A percentile compares a stretch with the other conserved stretches of the same genome.
phyloP scores from a whole-genome alignment of 371 early-diverging fungal genomes.

The Syncephalis fuscata region DNA sequence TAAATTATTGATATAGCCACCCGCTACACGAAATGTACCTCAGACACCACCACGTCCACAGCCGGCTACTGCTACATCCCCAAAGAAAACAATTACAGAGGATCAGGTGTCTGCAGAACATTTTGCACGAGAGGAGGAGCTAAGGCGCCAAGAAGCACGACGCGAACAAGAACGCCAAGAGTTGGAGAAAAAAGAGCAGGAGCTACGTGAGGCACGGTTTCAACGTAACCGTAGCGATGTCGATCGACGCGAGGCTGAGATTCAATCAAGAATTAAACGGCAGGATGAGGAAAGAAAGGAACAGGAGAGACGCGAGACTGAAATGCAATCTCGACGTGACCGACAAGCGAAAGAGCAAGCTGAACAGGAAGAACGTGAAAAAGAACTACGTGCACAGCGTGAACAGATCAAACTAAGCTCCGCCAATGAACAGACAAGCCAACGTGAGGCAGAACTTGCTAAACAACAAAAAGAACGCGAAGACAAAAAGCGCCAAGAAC shows the following conservation, averaged over 20 bases:
- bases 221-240: conserved; percentile 7
- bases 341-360: conserved; percentile 1
- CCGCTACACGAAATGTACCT: conserved; percentile 17
- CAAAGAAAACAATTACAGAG: conserved; percentile 11
- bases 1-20: no score
- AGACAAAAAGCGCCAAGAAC: no score
- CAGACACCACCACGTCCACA: conserved; percentile 11
- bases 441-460: no score
- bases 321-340: conserved; percentile 12
- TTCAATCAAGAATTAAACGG: conserved; percentile 10
- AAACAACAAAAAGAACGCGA: no score
- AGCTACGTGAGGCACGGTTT: conserved; percentile 17
- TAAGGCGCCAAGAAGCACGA: conserved; percentile 17
- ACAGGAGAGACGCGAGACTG: conserved; percentile 9
- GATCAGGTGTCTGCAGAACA: conserved; percentile 14
- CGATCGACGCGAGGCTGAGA: conserved; percentile 12
- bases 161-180: conserved; percentile 31
- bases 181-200: conserved; percentile 15
- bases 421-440: no score
- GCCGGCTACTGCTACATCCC: conserved; percentile 6
- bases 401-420: no score
- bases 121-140: conserved; percentile 3
- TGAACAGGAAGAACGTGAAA: neutral
- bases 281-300: conserved; percentile 16
- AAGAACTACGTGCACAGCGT: conserved; percentile 10